Conservation (phyloP, 345 rosid genomes). For the Euphorbia lathyris region DNA sequence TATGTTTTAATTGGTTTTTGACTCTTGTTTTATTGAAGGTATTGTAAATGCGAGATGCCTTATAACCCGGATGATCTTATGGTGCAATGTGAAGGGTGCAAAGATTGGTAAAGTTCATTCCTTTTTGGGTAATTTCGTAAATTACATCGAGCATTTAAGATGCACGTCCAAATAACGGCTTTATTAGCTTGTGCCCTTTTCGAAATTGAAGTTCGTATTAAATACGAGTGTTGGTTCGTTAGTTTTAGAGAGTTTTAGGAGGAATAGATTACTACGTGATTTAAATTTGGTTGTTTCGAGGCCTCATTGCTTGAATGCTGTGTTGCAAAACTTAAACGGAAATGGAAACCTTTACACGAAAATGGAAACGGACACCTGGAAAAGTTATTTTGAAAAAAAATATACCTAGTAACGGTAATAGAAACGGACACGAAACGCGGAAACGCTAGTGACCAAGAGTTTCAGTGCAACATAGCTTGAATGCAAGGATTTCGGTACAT, state of each 20-base stretch:
- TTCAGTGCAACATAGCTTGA: no score
- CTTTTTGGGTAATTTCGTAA: neutral
- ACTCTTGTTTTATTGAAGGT: slow-evolving; percentile 43
- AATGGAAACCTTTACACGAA: no score
- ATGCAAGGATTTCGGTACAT: neutral
- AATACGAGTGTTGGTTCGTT: neutral
- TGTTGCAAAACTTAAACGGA: no score
- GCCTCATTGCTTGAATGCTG: no score
- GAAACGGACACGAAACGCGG: no score
- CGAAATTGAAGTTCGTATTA: neutral
- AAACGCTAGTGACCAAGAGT: no score
- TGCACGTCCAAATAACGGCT: neutral
- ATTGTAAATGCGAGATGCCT: slow-evolving; percentile 94
- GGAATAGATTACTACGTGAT: neutral
- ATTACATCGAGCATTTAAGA: neutral
- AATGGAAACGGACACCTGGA: no score
- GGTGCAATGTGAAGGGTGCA: slow-evolving; percentile 94
- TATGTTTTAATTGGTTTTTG: neutral
- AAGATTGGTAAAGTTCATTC: slow-evolving; percentile 64
- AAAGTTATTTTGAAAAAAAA: no score
- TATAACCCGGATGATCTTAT: slow-evolving; percentile 88
- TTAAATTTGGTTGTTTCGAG: neutral
- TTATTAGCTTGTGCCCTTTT: neutral
- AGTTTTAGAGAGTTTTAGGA: neutral
- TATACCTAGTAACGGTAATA: no score